Conservation (phyloP, 768 basidiomycete species). For the Strobilomyces dryophilus region DNA sequence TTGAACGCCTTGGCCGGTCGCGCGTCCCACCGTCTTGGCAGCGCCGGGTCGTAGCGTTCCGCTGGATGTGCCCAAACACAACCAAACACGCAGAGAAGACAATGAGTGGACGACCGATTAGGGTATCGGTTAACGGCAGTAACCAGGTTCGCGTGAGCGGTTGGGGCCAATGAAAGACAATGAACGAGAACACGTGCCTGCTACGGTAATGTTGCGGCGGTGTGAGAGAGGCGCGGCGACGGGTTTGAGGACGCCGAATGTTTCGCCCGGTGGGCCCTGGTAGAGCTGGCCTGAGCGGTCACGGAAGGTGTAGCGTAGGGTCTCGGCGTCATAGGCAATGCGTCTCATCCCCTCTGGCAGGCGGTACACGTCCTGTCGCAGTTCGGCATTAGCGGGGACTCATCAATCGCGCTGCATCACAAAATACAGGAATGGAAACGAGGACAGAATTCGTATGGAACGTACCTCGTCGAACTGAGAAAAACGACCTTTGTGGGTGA, state of each 20-base stretch:
- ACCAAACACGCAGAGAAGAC: no score
- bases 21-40: constrained; percentile 21
- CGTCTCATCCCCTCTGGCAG: constrained; percentile 44
- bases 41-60: constrained; percentile 26
- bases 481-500: constrained; percentile 11
- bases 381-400: not conserved
- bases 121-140: no score
- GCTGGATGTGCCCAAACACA: not conserved
- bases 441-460: not conserved
- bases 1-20: constrained; percentile 38
- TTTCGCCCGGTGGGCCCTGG: constrained; percentile 39
- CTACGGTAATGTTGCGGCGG: constrained; percentile 25
- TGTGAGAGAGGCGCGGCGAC: constrained; percentile 23
- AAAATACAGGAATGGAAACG: not conserved
- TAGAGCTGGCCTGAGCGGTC: constrained; percentile 44
- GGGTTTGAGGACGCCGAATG: constrained; percentile 42
- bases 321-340: constrained; percentile 52
- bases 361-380: constrained; percentile 12
- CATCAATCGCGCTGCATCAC: not conserved
- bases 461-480: constrained; percentile 25
- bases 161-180: no score
- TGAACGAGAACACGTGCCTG: constrained; percentile 8
- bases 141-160: no score
- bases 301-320: constrained; percentile 45
- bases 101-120: no score